Evolutionary conservation across 2,329 filamentous ascomycete genomes (phyloP), one percentile per base, ranked within the genome.

Genomic region (Aureobasidium zeae): DNA sequence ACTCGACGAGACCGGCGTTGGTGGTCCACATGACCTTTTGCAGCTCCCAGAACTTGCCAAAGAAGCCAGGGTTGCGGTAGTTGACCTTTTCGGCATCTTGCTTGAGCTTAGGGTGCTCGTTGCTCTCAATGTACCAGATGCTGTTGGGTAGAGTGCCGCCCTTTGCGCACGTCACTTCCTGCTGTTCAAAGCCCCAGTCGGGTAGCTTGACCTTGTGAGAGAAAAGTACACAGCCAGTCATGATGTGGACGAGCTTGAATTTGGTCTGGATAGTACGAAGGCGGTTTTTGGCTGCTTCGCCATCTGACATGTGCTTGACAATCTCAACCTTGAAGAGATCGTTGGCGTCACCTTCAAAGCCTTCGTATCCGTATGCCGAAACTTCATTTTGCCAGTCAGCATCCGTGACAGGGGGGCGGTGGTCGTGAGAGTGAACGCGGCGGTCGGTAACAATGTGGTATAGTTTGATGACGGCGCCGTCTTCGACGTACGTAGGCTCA

Each of bases 11-110:
- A 31, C 91, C 91, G 22, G 91, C 91, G 60, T 98, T 98, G 25
- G 91, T 98, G 56, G 76, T 87, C 91, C 91, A 98, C 91, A 98
- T 98, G 51, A 98, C 91, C 64, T 84, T 81, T 61, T 98, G 88
- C 32, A 98, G 74, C 67, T 98, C 91, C 78, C 83, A 87, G 70
- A 98, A 98, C 64, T 98, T 98, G 57, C 86, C 86, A 50, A 98
- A 81, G 76, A 98, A 98, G 20, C 89, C 87, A 11, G 89, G 91
- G 55, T 88, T 81, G 56, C 77, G 79, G 67, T 98, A 98, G 68
- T 96, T 98, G 65, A 94, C 89, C 69, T 86, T 94, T 62, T 96
- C 91, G 11, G 86, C 80, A 51, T 81, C 73, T 2, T 73, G 72
- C 16, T 77, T 77, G 42, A 95, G 75, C 56, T 76, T 70, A 9